A percentile compares a stretch with the other conserved stretches of the same genome.
phyloP scores from a whole-genome alignment of 306 rosid species.

The Sphenostylis stenocarpa region DNA sequence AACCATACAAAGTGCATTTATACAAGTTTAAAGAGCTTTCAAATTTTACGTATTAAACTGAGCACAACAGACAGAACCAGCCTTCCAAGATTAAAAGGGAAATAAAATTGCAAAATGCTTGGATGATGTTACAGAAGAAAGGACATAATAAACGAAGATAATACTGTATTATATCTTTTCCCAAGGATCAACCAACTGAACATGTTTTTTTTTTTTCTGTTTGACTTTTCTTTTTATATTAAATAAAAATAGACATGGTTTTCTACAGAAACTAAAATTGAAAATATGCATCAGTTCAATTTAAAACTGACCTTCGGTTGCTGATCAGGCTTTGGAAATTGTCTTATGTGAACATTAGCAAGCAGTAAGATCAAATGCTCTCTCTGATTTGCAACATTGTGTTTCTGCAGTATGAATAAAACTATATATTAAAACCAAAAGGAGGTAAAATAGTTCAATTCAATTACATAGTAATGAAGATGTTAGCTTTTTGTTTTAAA shows the following conservation, averaged over 20 bases:
- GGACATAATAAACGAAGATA: background rate
- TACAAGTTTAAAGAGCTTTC: background rate
- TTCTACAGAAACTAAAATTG: background rate
- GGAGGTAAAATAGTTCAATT: constrained; percentile 3
- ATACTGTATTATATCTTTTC: background rate
- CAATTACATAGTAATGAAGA: background rate
- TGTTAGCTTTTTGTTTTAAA: background rate
- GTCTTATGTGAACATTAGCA: constrained; percentile 97
- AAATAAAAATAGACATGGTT: background rate
- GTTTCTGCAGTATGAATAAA: constrained; percentile 61
- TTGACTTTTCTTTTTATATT: background rate
- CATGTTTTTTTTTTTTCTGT: background rate
- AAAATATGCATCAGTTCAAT: constrained; percentile 10
- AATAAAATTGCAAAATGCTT: background rate
- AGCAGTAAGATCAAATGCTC: constrained; percentile 92
- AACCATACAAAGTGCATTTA: background rate
- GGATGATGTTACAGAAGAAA: background rate
- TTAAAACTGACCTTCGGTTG: constrained; percentile 83
- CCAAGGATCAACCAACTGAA: constrained; percentile 9
- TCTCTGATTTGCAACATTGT: constrained; percentile 95
- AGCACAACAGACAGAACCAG: background rate
- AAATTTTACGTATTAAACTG: background rate
- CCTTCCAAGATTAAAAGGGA: constrained; percentile 17
- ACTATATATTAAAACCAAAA: constrained; percentile 14
- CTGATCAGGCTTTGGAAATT: constrained; percentile 94